phyloP scores from a whole-genome alignment of 1,284 basidiomycete species.

The Trametes polyzona region DNA sequence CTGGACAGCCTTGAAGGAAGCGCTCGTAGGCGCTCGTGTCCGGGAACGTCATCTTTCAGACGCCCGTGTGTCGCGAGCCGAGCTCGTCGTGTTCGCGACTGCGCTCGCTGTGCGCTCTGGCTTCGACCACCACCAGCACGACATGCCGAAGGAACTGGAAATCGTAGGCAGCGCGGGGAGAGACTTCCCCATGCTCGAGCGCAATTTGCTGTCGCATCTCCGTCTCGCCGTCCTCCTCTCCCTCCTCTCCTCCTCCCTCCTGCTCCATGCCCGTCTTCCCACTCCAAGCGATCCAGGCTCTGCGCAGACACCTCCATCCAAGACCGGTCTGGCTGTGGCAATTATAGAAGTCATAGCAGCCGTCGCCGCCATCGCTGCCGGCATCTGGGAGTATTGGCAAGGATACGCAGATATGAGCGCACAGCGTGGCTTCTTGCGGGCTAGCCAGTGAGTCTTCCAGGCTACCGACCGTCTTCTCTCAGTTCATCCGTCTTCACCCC shows the following conservation, averaged over 20 bases:
- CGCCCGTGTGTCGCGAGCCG: background rate
- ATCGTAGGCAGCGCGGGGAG: conserved; percentile 55
- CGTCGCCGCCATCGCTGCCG: conserved; percentile 56
- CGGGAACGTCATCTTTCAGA: no score
- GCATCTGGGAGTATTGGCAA: conserved; percentile 65
- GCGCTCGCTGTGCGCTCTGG: background rate
- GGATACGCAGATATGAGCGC: conserved; percentile 58
- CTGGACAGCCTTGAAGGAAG: no score
- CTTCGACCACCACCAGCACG: background rate
- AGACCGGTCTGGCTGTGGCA: conserved; percentile 34
- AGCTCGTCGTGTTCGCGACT: no score
- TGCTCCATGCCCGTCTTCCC: conserved; percentile 63
- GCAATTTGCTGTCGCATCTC: conserved; percentile 69
- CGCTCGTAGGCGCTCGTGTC: no score
- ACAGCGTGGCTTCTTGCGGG: conserved; percentile 60
- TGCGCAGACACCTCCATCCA: conserved; percentile 27
- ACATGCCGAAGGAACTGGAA: conserved; percentile 35
- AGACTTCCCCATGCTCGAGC: conserved; percentile 77
- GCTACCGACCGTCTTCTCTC: conserved; percentile 7
- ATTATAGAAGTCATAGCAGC: conserved; percentile 45
- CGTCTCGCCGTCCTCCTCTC: conserved; percentile 67
- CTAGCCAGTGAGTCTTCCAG: conserved; percentile 53
- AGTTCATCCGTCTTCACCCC: conserved; percentile 9
- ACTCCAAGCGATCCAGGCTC: conserved; percentile 33
- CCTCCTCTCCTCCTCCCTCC: conserved; percentile 62